Conservation (phyloP, 805 yeast genomes). For the Yamadazyma sp. region DNA sequence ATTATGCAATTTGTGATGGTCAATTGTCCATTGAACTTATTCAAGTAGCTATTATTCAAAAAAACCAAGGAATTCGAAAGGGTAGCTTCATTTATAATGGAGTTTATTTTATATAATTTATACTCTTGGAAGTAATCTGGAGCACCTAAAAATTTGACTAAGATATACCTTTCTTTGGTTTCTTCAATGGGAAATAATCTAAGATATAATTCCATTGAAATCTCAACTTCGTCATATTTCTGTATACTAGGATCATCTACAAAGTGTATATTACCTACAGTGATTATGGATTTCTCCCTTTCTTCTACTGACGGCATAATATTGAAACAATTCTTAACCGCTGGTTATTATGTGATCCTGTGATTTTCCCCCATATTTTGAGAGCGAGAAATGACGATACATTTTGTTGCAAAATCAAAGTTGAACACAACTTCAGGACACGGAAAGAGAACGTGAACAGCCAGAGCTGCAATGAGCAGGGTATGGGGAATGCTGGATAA, state of each 20-base stretch:
- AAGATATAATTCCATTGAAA: conserved; percentile 33
- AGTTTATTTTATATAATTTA: conserved; percentile 33
- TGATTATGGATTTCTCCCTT: conserved; percentile 13
- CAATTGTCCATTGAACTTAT: conserved; percentile 30
- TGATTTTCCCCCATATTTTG: neutral
- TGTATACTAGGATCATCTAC: conserved; percentile 27
- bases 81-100: conserved; percentile 23
- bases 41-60: conserved; percentile 35
- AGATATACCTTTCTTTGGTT: conserved; percentile 20
- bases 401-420: too few species aligned
- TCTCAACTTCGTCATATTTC: conserved; percentile 25
- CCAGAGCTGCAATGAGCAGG: too few species aligned
- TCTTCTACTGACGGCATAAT: conserved; percentile 1
- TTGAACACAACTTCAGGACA: too few species aligned
- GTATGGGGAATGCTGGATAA: too few species aligned
- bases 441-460: too few species aligned
- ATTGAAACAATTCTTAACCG: neutral
- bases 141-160: conserved; percentile 37
- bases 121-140: conserved; percentile 33
- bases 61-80: conserved; percentile 32
- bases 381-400: too few species aligned
- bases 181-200: conserved; percentile 26
- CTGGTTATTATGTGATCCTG: too few species aligned
- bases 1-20: conserved; percentile 41
- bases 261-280: conserved; percentile 28